Conservation (phyloP, 129 eudicot species). For the Saposhnikovia divaricata region DNA sequence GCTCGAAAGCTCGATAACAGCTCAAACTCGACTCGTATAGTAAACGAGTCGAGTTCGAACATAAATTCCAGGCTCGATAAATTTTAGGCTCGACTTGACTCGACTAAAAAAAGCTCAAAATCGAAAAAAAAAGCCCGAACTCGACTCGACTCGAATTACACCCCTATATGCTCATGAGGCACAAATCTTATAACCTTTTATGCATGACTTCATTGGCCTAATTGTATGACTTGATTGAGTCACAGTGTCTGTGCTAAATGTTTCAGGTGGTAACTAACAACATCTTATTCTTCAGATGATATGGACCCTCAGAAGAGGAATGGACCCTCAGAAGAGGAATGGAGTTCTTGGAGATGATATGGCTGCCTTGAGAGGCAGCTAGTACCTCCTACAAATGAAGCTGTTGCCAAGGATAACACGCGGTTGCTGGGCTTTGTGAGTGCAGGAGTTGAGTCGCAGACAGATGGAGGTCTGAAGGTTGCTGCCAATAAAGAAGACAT, state of each 20-base stretch:
- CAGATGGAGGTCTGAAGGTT: slow-evolving; percentile 27
- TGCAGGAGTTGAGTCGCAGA: slow-evolving; percentile 49
- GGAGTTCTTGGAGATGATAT: slow-evolving; percentile 70
- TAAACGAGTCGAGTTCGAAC: too few relatives aligned
- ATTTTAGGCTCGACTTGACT: too few relatives aligned
- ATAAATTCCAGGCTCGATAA: too few relatives aligned
- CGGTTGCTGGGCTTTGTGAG: slow-evolving; percentile 51
- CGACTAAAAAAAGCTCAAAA: too few relatives aligned
- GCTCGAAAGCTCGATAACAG: too few relatives aligned
- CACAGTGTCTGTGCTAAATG: not conserved
- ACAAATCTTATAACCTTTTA: not conserved
- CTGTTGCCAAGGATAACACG: slow-evolving; percentile 24
- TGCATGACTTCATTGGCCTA: not conserved
- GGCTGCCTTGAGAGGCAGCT: slow-evolving; percentile 86
- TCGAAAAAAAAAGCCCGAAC: too few relatives aligned
- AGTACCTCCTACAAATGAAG: slow-evolving; percentile 33
- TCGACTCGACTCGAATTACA: too few relatives aligned
- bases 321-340: slow-evolving; percentile 55
- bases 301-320: too few relatives aligned
- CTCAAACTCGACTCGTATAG: too few relatives aligned
- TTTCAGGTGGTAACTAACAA: not conserved
- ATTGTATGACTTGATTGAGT: not conserved
- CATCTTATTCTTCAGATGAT: slow-evolving; percentile 27
- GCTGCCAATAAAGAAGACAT: slow-evolving; percentile 65
- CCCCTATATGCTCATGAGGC: not conserved